Evolutionary conservation across 2,329 filamentous ascomycete genomes (phyloP), one percentile per base, ranked within the genome.

Genomic region (Colletotrichum liaoningense): DNA sequence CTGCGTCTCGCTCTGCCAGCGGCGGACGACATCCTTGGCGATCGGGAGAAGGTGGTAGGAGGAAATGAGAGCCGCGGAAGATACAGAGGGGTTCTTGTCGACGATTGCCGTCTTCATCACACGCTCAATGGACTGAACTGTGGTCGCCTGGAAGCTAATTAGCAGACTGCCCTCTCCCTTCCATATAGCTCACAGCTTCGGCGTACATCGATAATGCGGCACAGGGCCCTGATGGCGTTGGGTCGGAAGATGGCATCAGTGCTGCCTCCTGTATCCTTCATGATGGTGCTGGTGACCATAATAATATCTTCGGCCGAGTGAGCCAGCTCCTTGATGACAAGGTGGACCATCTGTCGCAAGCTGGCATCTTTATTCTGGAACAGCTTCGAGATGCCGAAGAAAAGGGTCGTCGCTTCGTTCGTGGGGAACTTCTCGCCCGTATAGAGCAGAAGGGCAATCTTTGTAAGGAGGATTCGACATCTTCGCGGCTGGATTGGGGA

Each of bases 341-440:
- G 89, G 86, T 98, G 97, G 64, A 99, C 96, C 95, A 98, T 98
- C 88, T 99, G 97, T 80, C 97, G 95, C 82, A 99, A 89, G 79
- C 95, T 96, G 80, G 95, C 94, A 93, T 99, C 97, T 86, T 98
- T 98, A 86, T 98, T 98, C 88, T 98, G 96, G 90, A 99, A 99
- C 74, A 98, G 91, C 89, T 98, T 98, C 75, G 96, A 98, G 84
- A 97, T 98, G 79, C 96, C 95, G 83, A 98, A 98, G 91, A 99
- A 99, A 77, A 99, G 93, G 60, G 95, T 96, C 38, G 97, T 98
- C 78, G 97, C 97, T 90, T 99, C 97, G 82, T 97, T 97, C 73
- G 94, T 96, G 58, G 96, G 95, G 88, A 98, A 99, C 82, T 93
- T 95, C 87, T 99, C 97, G 79, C 97, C 97, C 24, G 95, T 98